Evolutionary conservation across 805 yeast genomes (phyloP), one percentile per base, ranked within the genome.

Genomic region (Yamadazyma philogaea): DNA sequence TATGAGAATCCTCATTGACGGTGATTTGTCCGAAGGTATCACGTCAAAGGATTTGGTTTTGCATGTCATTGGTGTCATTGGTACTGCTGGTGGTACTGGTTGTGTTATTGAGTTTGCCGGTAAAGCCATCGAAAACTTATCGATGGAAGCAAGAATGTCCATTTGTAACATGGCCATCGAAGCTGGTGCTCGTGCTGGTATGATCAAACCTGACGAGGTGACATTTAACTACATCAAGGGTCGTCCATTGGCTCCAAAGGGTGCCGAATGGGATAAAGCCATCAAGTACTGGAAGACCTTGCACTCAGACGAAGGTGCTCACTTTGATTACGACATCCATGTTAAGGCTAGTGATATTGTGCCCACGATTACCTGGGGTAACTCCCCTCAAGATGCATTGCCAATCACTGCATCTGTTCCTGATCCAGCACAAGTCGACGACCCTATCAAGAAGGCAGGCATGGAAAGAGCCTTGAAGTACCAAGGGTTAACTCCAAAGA

Each of bases 51-150:
- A 93, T 70, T 74, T 93, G 55, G 82, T 93, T 52, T 76, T 93
- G 47, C 98, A 93, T 63, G 93, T 93, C 34, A 93, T 93, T 59
- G 96, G 97, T 55, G 81, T 82, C 40, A 93, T 93, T 60, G 99
- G 99, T 70, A 93, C 99, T 52, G 99, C 99, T 47, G 99, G 99
- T 69, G 99, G 99, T 71, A 93, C 98, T 45, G 99, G 99, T 41
- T 74, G 81, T 57, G 99, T 93, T 45, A 87, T 93, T 63, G 99
- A 93, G 71, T 93, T 91, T 68, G 93, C 95, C 37, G 99, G 99
- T 64, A 79, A 83, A 53, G 97, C 98, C 44, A 90, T 93, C 56
- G 87, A 85, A 66, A 79, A 77, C 49, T 76, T 93, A 48, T 79
- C 95, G 24, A 88, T 93, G 89, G 99, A 93, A 70, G 96, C 98